Base-by-base conservation (phyloP, 257 asterid genomes). In the Solanum medicagineum region DNA sequence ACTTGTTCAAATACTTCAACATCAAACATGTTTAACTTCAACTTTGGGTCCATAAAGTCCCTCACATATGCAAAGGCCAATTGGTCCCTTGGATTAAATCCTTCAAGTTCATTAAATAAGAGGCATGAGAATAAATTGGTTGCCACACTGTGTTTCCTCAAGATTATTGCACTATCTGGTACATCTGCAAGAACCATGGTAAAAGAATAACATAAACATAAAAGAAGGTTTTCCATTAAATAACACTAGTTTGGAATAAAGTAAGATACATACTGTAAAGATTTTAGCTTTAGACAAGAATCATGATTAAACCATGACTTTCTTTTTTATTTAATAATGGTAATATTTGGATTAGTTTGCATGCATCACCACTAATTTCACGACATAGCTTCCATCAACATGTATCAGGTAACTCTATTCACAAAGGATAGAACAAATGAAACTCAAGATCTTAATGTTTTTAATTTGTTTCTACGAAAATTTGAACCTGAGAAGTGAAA, bases 31-130 rank as follows among this genome's bases (percentile, higher is more conserved):
- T 95, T 95, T 59, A 96, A 7, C 11, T 89, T 92, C 83, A 90
- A 15, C 83, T 86, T 85, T 6, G 95, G 95, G 20, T 84, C 90
- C 98, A 95, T 94, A 49, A 79, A 87, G 86, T 96, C 99, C 88
- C 98, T 94, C 87, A 96, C 97, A 87, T 88, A 95, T 47, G 98
- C 98, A 90, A 96, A 96, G 1, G 97, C 88, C 56, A 95, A 84
- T 71, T 96, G 99, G 77, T 96, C 98, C 69, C 99, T 94, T 71
- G 98, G 98, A 84, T 95, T 95, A 87, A 95, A 96, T 29, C 92
- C 94, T 68, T 96, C 99, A 87, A 96, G 84, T 86, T 96, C 99
- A 86, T 96, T 96, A 91, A 95, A 96, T 51, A 96, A 4, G 20
- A 95, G 94, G 88, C 99, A 96, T 0, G 97, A 93, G 88, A 95